Conservation (phyloP, 768 basidiomycete species). For the Cystofilobasidium capitatum region DNA sequence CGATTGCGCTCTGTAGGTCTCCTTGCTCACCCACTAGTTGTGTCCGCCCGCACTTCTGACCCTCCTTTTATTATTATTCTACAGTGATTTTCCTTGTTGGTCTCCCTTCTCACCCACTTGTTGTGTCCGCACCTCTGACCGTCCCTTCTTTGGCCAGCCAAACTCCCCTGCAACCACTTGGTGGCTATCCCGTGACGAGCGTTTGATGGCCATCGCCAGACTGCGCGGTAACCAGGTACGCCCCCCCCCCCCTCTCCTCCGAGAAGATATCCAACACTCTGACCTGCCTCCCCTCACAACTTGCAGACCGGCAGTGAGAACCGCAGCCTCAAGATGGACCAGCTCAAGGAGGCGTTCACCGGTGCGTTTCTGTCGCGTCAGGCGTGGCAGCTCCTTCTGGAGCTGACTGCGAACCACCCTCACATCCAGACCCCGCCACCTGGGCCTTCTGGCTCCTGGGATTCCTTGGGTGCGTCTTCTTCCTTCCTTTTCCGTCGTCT, state of each 20-base stretch:
- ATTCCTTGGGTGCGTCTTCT: constrained; percentile 29
- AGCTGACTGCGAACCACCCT: too few relatives aligned
- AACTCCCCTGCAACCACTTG: constrained; percentile 37
- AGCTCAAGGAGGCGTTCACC: constrained; percentile 37
- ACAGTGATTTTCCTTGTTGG: too few relatives aligned
- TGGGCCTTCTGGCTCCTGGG: constrained; percentile 39
- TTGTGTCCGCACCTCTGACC: too few relatives aligned
- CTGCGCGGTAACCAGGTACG: constrained; percentile 36
- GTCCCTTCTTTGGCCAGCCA: constrained; percentile 36
- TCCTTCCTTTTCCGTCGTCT: not conserved
- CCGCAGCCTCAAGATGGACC: constrained; percentile 35
- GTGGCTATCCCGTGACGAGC: constrained; percentile 39
- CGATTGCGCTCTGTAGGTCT: constrained; percentile 33
- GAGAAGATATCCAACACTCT: too few relatives aligned
- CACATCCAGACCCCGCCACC: too few relatives aligned
- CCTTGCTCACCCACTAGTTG: too few relatives aligned
- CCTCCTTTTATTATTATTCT: constrained; percentile 33
- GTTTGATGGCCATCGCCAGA: constrained; percentile 39
- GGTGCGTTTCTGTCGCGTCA: too few relatives aligned
- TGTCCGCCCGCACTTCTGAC: too few relatives aligned
- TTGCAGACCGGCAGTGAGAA: constrained; percentile 39
- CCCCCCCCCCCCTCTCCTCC: not conserved
- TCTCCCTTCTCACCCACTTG: too few relatives aligned
- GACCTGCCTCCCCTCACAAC: too few relatives aligned
- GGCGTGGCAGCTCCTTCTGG: too few relatives aligned